Evolutionary conservation across 176 grass and related monocot genomes (phyloP).

Genomic region (Cenchrus americanus): DNA sequence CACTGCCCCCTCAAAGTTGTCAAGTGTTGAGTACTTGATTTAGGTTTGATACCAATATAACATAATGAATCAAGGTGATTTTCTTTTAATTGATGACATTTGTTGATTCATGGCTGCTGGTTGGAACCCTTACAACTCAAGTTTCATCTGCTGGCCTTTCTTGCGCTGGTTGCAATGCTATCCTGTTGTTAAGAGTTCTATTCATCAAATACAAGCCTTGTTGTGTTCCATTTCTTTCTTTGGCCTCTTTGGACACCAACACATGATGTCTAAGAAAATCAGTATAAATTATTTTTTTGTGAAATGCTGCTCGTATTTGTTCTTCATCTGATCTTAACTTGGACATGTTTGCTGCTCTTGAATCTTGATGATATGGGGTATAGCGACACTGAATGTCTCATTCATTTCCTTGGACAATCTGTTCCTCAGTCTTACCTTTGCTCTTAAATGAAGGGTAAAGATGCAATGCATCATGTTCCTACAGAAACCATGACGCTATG

Average conservation of each 20-base stretch:
- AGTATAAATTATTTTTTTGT: neutral
- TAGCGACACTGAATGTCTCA: neutral
- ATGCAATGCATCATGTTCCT: slow-evolving; percentile 6
- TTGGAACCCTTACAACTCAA: slow-evolving; percentile 1
- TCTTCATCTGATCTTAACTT: neutral
- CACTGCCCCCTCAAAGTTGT: slow-evolving; percentile 19
- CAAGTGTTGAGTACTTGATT: slow-evolving; percentile 23
- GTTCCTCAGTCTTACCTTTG: slow-evolving; percentile 6
- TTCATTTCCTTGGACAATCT: neutral
- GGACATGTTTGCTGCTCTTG: slow-evolving; percentile 5
- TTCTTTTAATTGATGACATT: slow-evolving; percentile 15
- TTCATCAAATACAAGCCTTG: neutral
- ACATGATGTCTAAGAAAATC: neutral
- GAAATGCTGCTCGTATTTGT: neutral
- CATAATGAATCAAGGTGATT: slow-evolving; percentile 16
- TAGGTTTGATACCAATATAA: slow-evolving; percentile 10
- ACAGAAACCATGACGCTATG: neutral
- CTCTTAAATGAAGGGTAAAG: neutral
- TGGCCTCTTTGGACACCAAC: neutral
- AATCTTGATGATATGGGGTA: neutral
- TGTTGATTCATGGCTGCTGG: neutral
- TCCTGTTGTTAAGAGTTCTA: slow-evolving; percentile 13
- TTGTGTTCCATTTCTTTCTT: neutral
- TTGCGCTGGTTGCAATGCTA: neutral
- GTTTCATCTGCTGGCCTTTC: slow-evolving; percentile 22